Conservation (phyloP, 2,329 filamentous ascomycete species). For the Triangularia verruculosa region DNA sequence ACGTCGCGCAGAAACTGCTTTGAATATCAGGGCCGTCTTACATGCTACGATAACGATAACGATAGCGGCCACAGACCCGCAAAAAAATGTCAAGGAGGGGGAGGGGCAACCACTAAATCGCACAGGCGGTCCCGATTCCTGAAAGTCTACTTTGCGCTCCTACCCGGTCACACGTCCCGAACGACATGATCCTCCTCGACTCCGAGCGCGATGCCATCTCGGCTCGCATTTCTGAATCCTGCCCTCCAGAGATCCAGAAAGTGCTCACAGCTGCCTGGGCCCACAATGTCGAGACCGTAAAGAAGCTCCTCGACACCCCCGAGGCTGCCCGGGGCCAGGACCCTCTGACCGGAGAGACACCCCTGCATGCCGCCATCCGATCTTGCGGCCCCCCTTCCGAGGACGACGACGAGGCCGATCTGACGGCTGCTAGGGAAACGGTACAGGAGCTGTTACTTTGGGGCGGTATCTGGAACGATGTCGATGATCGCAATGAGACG, state of each 20-base stretch:
- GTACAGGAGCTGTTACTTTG: slow-evolving; percentile 76
- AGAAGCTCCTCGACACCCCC: slow-evolving; percentile 63
- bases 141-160: background rate
- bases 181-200: slow-evolving; percentile 8
- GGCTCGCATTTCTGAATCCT: slow-evolving; percentile 51
- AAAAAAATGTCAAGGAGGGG: slow-evolving; percentile 6
- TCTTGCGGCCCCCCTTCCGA: slow-evolving; percentile 52
- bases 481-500: slow-evolving; percentile 83
- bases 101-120: slow-evolving; percentile 1
- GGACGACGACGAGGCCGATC: slow-evolving; percentile 35
- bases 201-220: slow-evolving; percentile 46
- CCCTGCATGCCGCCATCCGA: slow-evolving; percentile 87
- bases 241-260: slow-evolving; percentile 49
- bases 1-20: background rate
- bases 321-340: slow-evolving; percentile 75
- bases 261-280: slow-evolving; percentile 55
- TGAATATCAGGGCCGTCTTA: background rate
- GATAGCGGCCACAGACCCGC: slow-evolving; percentile 3
- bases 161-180: background rate
- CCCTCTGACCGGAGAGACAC: slow-evolving; percentile 78
- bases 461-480: slow-evolving; percentile 96
- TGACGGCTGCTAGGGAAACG: slow-evolving; percentile 63
- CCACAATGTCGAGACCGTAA: slow-evolving; percentile 63
- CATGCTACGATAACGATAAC: slow-evolving; percentile 1
- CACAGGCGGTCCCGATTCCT: background rate